Percentiles rank a stretch among this genome's conserved stretches.
phyloP scores from a whole-genome alignment of 805 yeast species.

The Tetrapisispora iriomotensis region DNA sequence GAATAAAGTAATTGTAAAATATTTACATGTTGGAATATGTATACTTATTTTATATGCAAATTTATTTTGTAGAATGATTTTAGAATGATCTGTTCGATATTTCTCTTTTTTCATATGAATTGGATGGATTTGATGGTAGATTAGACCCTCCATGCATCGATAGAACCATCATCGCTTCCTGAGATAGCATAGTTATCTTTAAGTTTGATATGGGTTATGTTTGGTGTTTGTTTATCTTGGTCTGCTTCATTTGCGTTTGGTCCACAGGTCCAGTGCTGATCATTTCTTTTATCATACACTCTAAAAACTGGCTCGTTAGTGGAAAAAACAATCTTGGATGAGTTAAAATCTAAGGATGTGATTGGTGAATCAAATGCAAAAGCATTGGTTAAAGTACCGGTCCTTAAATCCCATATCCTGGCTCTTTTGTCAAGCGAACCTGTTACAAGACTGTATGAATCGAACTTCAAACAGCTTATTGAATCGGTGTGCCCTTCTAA shows the following conservation, averaged over 20 bases:
- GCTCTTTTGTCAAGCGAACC: conserved; percentile 56
- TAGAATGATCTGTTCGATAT: no score
- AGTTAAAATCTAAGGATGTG: conserved; percentile 49
- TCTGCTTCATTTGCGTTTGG: not conserved
- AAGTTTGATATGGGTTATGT: conserved; percentile 24
- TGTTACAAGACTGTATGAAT: conserved; percentile 51
- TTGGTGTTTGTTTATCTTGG: not conserved
- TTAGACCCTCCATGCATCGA: conserved; percentile 54
- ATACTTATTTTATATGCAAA: not conserved
- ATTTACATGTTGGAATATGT: conserved; percentile 2
- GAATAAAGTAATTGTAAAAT: not conserved
- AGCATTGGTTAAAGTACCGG: conserved; percentile 51
- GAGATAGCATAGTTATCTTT: conserved; percentile 59
- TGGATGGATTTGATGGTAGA: not conserved
- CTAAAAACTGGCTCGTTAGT: conserved; percentile 38
- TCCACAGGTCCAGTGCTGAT: conserved; percentile 46
- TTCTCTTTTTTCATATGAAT: no score
- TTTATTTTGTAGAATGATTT: not conserved
- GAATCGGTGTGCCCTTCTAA: conserved; percentile 62
- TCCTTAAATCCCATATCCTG: conserved; percentile 65
- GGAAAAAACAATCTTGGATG: conserved; percentile 42
- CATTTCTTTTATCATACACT: conserved; percentile 47
- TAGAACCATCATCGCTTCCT: conserved; percentile 49
- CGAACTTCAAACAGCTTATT: conserved; percentile 59
- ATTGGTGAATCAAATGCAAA: conserved; percentile 53